These are phyloP conservation scores for Parathielavia appendiculata DNA, from an alignment of 495 filamentous ascomycete species.

Conservation along the genomic window DNA sequence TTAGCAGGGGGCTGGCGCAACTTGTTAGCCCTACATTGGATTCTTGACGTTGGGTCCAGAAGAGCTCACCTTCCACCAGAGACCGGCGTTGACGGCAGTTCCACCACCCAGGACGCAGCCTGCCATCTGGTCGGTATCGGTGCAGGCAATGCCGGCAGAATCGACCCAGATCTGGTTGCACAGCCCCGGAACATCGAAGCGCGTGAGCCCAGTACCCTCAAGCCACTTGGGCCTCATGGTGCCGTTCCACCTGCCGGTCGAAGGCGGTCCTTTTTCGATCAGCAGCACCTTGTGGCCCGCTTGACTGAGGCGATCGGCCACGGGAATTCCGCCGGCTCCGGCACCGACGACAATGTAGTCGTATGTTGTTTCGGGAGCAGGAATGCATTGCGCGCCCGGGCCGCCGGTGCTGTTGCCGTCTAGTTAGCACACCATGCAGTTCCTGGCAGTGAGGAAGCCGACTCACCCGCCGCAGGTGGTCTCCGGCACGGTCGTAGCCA, in stretches of 20 bases:
- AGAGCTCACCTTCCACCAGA: slow-evolving; percentile 47
- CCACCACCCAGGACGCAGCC: slow-evolving; percentile 73
- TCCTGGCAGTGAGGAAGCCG: not conserved
- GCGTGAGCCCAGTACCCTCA: slow-evolving; percentile 58
- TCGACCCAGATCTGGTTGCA: slow-evolving; percentile 63
- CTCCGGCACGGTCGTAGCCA: slow-evolving; percentile 34
- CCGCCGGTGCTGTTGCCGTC: slow-evolving; percentile 8
- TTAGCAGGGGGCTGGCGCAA: slow-evolving; percentile 31
- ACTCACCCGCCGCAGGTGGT: slow-evolving; percentile 39
- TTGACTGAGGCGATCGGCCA: slow-evolving; percentile 59
- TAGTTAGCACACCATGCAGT: not conserved
- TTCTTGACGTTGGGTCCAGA: not conserved
- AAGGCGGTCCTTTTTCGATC: slow-evolving; percentile 59
- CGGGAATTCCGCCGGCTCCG: slow-evolving; percentile 59
- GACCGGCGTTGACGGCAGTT: slow-evolving; percentile 63
- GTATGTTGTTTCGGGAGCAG: slow-evolving; percentile 47
- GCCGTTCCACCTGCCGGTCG: slow-evolving; percentile 55
- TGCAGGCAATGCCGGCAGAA: slow-evolving; percentile 57
- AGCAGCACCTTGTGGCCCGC: slow-evolving; percentile 58
- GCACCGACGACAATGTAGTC: slow-evolving; percentile 65
- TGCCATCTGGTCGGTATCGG: slow-evolving; percentile 64
- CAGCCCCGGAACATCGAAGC: slow-evolving; percentile 71
- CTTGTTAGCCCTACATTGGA: not conserved
- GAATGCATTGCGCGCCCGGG: slow-evolving; percentile 21
- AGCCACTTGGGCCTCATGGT: slow-evolving; percentile 58